A percentile compares a stretch with the other conserved stretches of the same genome.
phyloP scores from a whole-genome alignment of 768 basidiomycete species.

The Coprinellus micaceus region DNA sequence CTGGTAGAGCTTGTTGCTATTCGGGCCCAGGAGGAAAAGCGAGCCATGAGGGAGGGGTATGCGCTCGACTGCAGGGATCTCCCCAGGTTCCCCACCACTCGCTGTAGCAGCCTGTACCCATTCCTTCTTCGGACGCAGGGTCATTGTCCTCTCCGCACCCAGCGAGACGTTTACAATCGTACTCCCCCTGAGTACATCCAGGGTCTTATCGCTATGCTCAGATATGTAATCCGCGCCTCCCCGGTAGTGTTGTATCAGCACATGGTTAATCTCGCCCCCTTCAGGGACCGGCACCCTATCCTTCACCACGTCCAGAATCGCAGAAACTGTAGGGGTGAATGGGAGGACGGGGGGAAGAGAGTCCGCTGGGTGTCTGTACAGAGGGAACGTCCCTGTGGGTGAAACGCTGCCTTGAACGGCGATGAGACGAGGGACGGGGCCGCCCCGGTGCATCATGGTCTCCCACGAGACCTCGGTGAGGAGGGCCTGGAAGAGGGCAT shows the following conservation, averaged over 20 bases:
- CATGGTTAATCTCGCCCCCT: constrained; percentile 74
- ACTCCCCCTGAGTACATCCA: constrained; percentile 72
- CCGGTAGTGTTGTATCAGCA: constrained; percentile 79
- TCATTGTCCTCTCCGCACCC: constrained; percentile 76
- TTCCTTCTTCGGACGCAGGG: constrained; percentile 63
- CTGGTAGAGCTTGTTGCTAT: constrained; percentile 71
- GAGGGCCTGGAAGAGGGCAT: constrained; percentile 3
- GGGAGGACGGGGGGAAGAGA: constrained; percentile 63
- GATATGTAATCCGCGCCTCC: constrained; percentile 79
- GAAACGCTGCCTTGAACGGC: neutral
- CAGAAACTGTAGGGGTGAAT: constrained; percentile 66
- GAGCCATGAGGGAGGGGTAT: constrained; percentile 78
- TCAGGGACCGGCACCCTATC: constrained; percentile 26
- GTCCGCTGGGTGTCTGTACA: constrained; percentile 82
- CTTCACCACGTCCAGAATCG: constrained; percentile 64
- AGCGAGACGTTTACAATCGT: constrained; percentile 79
- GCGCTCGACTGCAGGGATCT: constrained; percentile 34
- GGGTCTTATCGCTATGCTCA: constrained; percentile 84
- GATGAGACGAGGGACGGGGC: neutral
- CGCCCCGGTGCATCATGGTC: neutral
- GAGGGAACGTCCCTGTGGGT: constrained; percentile 49
- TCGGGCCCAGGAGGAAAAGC: constrained; percentile 74
- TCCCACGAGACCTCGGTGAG: constrained; percentile 5
- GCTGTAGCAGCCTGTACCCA: constrained; percentile 14
- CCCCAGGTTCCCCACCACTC: neutral